Evolutionary conservation across 73 alveolate species (phyloP).

Genomic region (Uronychia setigera): DNA sequence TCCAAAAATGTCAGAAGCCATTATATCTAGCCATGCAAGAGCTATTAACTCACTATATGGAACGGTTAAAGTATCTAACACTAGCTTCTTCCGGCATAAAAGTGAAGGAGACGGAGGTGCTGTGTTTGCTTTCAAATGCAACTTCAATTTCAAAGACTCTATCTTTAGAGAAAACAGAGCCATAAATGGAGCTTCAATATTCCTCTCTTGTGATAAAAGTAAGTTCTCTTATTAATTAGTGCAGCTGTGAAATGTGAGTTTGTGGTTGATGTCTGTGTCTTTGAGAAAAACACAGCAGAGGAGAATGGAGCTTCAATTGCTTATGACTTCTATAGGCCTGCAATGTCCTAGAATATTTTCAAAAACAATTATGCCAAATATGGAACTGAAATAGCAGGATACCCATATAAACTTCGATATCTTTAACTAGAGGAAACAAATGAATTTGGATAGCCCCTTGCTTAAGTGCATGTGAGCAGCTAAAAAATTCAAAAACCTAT

Average conservation of each 20-base stretch:
- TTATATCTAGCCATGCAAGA: too few relatives aligned
- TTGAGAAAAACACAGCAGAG: background rate
- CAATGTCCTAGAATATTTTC: background rate
- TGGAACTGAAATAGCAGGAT: conserved; percentile 1
- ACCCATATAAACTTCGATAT: background rate
- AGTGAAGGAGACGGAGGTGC: too few relatives aligned
- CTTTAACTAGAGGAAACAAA: too few relatives aligned
- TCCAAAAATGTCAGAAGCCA: too few relatives aligned
- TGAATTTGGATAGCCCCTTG: too few relatives aligned
- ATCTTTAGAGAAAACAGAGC: background rate
- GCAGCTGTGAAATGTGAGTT: background rate
- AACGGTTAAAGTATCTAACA: too few relatives aligned
- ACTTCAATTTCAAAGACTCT: background rate
- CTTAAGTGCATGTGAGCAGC: background rate
- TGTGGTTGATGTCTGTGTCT: background rate
- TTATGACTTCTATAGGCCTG: background rate
- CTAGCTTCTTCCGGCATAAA: too few relatives aligned
- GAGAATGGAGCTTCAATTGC: background rate
- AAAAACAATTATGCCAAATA: background rate
- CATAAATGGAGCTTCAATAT: background rate
- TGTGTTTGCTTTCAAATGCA: too few relatives aligned
- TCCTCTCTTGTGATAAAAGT: background rate
- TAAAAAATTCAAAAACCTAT: background rate
- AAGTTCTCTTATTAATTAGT: background rate
- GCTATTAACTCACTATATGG: too few relatives aligned